Base-by-base conservation (phyloP, 2,329 filamentous ascomycete genomes). In the Saccharata proteae region DNA sequence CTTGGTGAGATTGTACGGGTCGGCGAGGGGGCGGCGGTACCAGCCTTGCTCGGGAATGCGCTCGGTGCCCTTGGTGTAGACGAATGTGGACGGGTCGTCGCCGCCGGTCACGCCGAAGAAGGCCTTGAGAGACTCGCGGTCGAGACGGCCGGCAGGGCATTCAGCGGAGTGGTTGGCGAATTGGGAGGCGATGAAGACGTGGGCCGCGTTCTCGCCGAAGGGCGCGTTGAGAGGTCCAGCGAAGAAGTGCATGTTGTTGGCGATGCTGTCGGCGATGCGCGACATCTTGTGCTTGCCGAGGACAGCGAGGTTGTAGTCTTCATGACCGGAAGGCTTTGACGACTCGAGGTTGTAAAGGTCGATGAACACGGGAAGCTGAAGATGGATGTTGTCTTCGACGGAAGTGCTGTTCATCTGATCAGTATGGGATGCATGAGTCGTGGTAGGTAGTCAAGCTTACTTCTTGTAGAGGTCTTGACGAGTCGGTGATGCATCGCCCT, bases 401-500 rank as follows among this genome's bases (percentile, higher is more conserved):
- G n/a, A n/a, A n/a, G n/a, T n/a, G n/a, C n/a, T n/a, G n/a, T n/a
- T n/a, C n/a, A n/a, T n/a, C n/a, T n/a, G n/a, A n/a, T n/a, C n/a
- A n/a, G n/a, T n/a, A n/a, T n/a, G n/a, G n/a, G n/a, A n/a, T n/a
- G n/a, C n/a, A n/a, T n/a, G n/a, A n/a, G 58, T 59, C 30, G 59
- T 61, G 32, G 59, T 59, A 38, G 29, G 5, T 24, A 5, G 10
- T 0, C 15, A 10, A 4, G 72, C 60, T 3, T 64, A 61, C 2
- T 57, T 63, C 9, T 55, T 43, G 42, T 71, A 71, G 0, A 74
- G 47, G 36, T 72, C 68, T 16, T 61, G 58, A 2, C 68, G 59
- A 0, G 66, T 69, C 26, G 59, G 57, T 23, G 65, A 70, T 0
- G 54, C 62, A 44, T 73, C 69, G 1, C 59, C 51, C 49, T 72